Percentiles rank a stretch among this genome's conserved stretches.
Evolutionary conservation across 1,284 basidiomycete genomes (phyloP).

Genomic region (Vanrija pseudolonga): DNA sequence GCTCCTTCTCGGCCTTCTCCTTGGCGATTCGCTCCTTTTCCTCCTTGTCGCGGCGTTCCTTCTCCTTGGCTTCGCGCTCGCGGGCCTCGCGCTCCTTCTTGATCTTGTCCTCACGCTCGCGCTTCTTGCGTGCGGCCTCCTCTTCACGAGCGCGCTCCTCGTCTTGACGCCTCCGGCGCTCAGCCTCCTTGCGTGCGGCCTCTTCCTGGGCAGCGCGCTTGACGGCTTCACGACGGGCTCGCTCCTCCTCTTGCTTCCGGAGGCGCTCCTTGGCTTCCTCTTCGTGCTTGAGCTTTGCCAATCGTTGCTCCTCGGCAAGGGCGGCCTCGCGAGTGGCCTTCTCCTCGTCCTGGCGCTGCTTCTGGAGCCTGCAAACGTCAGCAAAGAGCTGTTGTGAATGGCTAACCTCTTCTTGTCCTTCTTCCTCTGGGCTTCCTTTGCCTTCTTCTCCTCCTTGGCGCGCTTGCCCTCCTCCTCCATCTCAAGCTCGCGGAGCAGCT

Average conservation of each 20-base stretch:
- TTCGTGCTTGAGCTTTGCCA: conserved; percentile 61
- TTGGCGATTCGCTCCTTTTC: conserved; percentile 62
- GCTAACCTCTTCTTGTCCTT: conserved; percentile 58
- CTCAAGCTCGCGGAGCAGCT: conserved; percentile 82
- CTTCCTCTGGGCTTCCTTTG: conserved; percentile 96
- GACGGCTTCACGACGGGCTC: conserved; percentile 65
- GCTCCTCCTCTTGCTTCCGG: conserved; percentile 69
- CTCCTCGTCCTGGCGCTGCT: conserved; percentile 87
- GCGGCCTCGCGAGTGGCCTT: conserved; percentile 72
- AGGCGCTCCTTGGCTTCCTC: conserved; percentile 63
- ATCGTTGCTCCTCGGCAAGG: conserved; percentile 73
- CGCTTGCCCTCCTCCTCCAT: conserved; percentile 76
- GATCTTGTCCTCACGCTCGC: conserved; percentile 64
- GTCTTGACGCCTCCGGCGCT: conserved; percentile 52
- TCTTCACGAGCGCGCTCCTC: conserved; percentile 53
- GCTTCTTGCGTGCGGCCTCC: conserved; percentile 59
- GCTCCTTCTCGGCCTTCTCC: conserved; percentile 62
- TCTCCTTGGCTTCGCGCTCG: conserved; percentile 50
- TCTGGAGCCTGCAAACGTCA: conserved; percentile 66
- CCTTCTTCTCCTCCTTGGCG: conserved; percentile 88
- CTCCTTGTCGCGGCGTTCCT: conserved; percentile 57
- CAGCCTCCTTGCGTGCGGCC: conserved; percentile 53
- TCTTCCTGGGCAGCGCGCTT: conserved; percentile 77
- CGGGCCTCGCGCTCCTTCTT: conserved; percentile 52
- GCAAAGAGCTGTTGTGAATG: not conserved